phyloP scores from a whole-genome alignment of 116 monocot genomes.

The Phalaenopsis hybrid region DNA sequence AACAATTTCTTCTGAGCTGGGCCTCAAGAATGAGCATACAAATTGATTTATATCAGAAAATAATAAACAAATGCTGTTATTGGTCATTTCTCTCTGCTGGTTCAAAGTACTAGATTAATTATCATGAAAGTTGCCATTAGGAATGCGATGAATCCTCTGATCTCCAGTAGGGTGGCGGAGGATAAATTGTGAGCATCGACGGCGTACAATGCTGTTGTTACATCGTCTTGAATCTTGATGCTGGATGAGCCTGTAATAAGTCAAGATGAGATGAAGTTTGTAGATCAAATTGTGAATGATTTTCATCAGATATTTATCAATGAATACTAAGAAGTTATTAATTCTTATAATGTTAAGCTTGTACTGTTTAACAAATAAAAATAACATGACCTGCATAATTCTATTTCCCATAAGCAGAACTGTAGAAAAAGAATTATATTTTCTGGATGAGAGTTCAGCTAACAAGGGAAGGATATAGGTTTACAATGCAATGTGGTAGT shows the following conservation, averaged over 20 bases:
- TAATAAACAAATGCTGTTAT: not conserved
- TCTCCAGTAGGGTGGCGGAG: slow-evolving; percentile 19
- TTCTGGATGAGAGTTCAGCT: not conserved
- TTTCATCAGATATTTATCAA: not conserved
- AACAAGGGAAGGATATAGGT: not conserved
- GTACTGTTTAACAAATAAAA: not conserved
- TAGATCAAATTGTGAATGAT: not conserved
- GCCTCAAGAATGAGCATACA: not conserved
- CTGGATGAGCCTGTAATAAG: slow-evolving; percentile 70
- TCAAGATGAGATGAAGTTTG: no score
- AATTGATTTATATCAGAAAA: not conserved
- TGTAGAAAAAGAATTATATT: not conserved
- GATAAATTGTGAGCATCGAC: slow-evolving; percentile 56
- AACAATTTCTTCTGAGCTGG: not conserved
- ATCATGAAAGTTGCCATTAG: slow-evolving; percentile 25
- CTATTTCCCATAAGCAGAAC: not conserved
- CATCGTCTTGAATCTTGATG: slow-evolving; percentile 66
- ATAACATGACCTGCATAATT: not conserved
- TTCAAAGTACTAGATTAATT: slow-evolving; percentile 16
- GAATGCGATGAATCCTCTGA: slow-evolving; percentile 20
- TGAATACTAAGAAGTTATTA: not conserved
- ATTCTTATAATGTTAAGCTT: not conserved
- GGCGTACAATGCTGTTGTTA: slow-evolving; percentile 38
- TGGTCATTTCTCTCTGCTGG: not conserved
- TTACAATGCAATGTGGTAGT: not conserved